A percentile compares a stretch with the other conserved stretches of the same genome.
These are phyloP conservation scores for Xylaria curta DNA, from an alignment of 495 filamentous ascomycete genomes.

Conservation along the genomic window DNA sequence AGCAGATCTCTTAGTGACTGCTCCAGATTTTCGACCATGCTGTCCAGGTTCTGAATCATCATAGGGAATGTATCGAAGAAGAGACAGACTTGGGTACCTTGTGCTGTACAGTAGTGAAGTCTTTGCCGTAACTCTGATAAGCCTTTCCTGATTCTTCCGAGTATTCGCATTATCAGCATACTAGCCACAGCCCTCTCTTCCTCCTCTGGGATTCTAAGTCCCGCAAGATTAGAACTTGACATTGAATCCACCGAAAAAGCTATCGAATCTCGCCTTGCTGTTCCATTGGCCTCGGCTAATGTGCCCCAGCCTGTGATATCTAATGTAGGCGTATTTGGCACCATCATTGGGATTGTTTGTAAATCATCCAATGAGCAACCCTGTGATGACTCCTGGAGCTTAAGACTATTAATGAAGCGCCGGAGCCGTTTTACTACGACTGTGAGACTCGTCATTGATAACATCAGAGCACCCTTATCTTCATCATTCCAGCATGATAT, in stretches of 20 bases:
- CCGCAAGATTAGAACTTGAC: background rate
- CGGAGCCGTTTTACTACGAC: conserved; percentile 2
- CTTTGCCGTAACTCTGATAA: background rate
- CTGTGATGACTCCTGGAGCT: background rate
- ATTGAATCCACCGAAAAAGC: background rate
- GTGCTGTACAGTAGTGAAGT: background rate
- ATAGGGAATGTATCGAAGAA: background rate
- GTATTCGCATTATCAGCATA: conserved; percentile 6
- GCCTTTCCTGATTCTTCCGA: conserved; percentile 4
- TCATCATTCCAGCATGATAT: background rate
- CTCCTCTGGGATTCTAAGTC: background rate
- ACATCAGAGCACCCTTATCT: background rate
- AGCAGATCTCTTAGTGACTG: background rate
- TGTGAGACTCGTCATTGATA: background rate
- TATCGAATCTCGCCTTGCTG: background rate
- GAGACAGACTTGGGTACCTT: background rate
- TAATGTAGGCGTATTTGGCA: background rate
- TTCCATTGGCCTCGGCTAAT: background rate
- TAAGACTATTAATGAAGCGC: conserved; percentile 1
- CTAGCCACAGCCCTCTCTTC: background rate
- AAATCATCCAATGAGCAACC: background rate
- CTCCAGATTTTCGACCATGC: background rate
- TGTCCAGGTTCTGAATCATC: background rate
- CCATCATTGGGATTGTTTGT: background rate
- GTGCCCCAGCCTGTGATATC: background rate